phyloP scores from a whole-genome alignment of 805 yeast species.

The Cyberlindnera suaveolens region DNA sequence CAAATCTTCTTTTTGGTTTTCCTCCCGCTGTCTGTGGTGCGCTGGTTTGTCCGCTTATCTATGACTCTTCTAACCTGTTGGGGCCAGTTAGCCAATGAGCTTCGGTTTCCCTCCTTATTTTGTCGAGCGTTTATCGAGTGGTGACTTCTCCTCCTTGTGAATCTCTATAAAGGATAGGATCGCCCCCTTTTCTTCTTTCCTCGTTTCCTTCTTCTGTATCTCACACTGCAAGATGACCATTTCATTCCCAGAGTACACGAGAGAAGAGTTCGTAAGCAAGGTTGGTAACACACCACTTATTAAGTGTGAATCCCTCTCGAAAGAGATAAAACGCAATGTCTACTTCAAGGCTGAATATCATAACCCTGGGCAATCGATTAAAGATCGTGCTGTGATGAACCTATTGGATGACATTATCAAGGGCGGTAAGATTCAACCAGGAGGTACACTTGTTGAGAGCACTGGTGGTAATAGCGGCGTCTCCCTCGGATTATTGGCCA shows the following conservation, averaged over 20 bases:
- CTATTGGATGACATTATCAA: slow-evolving; percentile 55
- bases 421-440: slow-evolving; percentile 8
- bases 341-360: slow-evolving; percentile 67
- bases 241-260: slow-evolving; percentile 13
- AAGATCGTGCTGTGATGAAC: slow-evolving; percentile 73
- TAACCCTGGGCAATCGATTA: slow-evolving; percentile 83
- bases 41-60: too few species aligned
- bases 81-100: too few species aligned
- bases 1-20: too few species aligned
- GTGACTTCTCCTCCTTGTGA: too few species aligned
- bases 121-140: too few species aligned
- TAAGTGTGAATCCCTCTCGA: slow-evolving; percentile 53
- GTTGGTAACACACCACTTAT: slow-evolving; percentile 74
- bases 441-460: slow-evolving; percentile 68
- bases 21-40: too few species aligned
- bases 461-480: slow-evolving; percentile 87
- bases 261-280: slow-evolving; percentile 14
- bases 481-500: slow-evolving; percentile 66
- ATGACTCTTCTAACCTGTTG: too few species aligned
- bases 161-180: too few species aligned
- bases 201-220: too few species aligned
- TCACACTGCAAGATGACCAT: slow-evolving; percentile 1
- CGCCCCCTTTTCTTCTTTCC: too few species aligned
- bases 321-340: slow-evolving; percentile 61
- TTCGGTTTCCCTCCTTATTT: too few species aligned